These are phyloP conservation scores for Plasmodiophora brassicae DNA, from an alignment of 208 protist genomes.

Conservation along the genomic window DNA sequence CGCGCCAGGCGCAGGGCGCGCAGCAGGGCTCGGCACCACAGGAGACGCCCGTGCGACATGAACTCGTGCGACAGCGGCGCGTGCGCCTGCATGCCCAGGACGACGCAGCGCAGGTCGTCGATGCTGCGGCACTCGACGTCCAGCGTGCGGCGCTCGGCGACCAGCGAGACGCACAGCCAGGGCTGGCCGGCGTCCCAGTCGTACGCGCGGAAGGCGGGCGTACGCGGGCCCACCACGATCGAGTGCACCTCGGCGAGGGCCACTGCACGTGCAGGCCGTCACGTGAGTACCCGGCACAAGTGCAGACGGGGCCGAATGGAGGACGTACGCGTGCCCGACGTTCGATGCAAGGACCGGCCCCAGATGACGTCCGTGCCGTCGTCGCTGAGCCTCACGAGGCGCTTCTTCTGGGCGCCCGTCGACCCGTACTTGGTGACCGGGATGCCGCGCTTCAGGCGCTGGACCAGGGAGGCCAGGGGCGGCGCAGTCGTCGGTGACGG, in stretches of 20 bases:
- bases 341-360: not conserved
- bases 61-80: not conserved
- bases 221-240: constrained; percentile 3
- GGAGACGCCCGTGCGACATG: not conserved
- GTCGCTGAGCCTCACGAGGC: not conserved
- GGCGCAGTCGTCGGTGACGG: too few species aligned
- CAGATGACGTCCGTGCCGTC: not conserved
- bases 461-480: not conserved
- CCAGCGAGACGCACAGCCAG: not conserved
- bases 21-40: not conserved
- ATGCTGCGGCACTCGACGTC: not conserved
- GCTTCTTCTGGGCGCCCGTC: not conserved
- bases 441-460: not conserved
- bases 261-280: too few species aligned
- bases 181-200: not conserved
- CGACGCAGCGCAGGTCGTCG: not conserved
- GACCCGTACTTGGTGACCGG: not conserved
- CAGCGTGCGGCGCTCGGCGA: not conserved
- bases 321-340: not conserved
- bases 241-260: not conserved
- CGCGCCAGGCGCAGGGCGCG: not conserved
- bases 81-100: not conserved
- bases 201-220: not conserved
- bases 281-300: not conserved
- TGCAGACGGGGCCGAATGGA: not conserved